These are phyloP conservation scores for Herpotrichia juniperi DNA, from an alignment of 2,329 filamentous ascomycete genomes.

Conservation along the genomic window DNA sequence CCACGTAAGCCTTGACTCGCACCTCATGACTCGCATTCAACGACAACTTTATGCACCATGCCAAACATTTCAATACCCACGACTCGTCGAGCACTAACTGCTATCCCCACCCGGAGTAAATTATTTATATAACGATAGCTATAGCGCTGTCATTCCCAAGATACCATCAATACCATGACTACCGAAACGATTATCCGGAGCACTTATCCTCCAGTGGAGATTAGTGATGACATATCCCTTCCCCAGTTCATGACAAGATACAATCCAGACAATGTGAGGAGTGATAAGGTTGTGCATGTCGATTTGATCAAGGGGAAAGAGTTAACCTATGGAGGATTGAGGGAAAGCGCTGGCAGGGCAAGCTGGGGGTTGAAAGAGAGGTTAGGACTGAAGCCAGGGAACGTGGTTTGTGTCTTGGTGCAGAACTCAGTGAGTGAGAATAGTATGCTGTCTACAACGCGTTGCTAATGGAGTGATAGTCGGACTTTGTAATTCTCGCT, in stretches of 20 bases:
- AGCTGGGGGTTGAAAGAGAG: constrained; percentile 13
- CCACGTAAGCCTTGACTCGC: neutral
- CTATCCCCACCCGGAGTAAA: constrained; percentile 1
- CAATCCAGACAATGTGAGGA: constrained; percentile 16
- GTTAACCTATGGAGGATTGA: constrained; percentile 17
- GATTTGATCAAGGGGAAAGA: constrained; percentile 16
- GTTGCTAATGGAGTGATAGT: constrained; percentile 6
- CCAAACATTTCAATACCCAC: neutral
- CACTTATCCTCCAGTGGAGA: constrained; percentile 13
- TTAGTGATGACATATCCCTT: constrained; percentile 15
- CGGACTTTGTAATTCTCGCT: constrained; percentile 15
- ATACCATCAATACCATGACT: constrained; percentile 9
- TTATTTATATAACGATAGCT: constrained; percentile 10
- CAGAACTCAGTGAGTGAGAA: constrained; percentile 13
- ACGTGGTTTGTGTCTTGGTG: constrained; percentile 16
- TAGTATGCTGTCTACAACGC: neutral
- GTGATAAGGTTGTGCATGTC: constrained; percentile 16
- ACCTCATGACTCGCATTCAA: neutral
- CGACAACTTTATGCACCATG: neutral
- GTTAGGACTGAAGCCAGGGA: constrained; percentile 5
- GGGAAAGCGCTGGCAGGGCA: constrained; percentile 10
- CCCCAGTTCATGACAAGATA: constrained; percentile 17
- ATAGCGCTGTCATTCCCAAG: neutral
- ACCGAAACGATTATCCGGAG: constrained; percentile 13
- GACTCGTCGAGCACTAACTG: neutral